Conservation (phyloP, 2,329 filamentous ascomycete genomes). For the Aquanectria penicillioides region DNA sequence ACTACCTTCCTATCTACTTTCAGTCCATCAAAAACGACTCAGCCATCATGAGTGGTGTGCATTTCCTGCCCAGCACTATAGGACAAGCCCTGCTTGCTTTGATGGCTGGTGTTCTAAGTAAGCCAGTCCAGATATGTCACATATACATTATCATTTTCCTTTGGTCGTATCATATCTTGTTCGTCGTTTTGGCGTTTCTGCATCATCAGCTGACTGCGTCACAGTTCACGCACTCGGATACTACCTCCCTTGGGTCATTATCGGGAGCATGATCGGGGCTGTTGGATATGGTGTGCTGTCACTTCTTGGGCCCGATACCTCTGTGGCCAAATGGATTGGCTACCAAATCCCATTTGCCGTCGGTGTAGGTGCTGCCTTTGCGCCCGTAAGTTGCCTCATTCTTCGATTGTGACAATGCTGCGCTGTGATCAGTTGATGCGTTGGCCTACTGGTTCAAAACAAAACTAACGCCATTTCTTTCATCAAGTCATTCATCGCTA, state of each 20-base stretch:
- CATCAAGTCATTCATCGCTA: not conserved
- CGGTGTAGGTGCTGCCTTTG: not conserved
- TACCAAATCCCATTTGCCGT: constrained; percentile 1
- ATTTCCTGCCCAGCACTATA: constrained; percentile 19
- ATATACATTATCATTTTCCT: not conserved
- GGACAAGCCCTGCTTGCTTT: not conserved
- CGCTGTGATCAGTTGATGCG: too few species aligned
- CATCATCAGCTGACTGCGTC: not conserved
- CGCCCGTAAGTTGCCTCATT: not conserved
- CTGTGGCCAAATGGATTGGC: not conserved
- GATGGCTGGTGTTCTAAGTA: not conserved
- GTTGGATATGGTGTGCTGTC: not conserved
- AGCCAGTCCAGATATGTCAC: not conserved
- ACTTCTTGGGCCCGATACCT: not conserved
- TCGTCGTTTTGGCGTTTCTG: too few species aligned
- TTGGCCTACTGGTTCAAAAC: too few species aligned
- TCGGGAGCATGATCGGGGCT: not conserved
- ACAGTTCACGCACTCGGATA: not conserved
- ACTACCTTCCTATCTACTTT: constrained; percentile 38
- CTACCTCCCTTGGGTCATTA: constrained; percentile 1
- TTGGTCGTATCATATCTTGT: not conserved
- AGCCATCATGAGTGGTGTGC: constrained; percentile 35
- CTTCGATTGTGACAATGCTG: too few species aligned
- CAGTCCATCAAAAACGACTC: constrained; percentile 30
- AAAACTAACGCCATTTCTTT: too few species aligned